Evolutionary conservation across 2,329 filamentous ascomycete species (phyloP).

Genomic region (Fusarium austroafricanum): DNA sequence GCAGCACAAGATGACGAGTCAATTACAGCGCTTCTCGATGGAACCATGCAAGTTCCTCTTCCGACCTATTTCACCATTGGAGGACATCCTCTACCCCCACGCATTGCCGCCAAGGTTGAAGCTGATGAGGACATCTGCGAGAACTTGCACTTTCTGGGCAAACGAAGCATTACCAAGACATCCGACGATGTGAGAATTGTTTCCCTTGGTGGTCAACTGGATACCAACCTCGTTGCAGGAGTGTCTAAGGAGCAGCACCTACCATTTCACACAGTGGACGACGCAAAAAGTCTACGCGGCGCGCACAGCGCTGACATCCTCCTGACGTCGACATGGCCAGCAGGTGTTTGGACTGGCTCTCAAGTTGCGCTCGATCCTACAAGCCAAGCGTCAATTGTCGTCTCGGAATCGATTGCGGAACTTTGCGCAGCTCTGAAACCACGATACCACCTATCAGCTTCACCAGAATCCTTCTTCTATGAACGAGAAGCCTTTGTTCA

Average conservation of each 20-base stretch:
- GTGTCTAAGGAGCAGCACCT: constrained; percentile 78
- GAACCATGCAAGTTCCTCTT: constrained; percentile 79
- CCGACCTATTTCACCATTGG: constrained; percentile 93
- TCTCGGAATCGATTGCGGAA: constrained; percentile 78
- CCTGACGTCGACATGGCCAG: constrained; percentile 88
- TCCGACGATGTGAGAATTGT: constrained; percentile 90
- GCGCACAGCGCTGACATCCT: constrained; percentile 87
- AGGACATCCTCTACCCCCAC: constrained; percentile 74
- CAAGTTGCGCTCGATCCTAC: constrained; percentile 68
- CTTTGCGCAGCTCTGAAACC: constrained; percentile 84
- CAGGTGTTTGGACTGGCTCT: constrained; percentile 76
- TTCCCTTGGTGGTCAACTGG: constrained; percentile 80
- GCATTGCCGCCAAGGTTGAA: constrained; percentile 78
- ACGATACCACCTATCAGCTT: constrained; percentile 88
- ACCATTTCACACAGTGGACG: constrained; percentile 81
- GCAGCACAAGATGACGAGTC: constrained; percentile 67
- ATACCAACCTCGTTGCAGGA: constrained; percentile 69
- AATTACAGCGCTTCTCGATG: constrained; percentile 74
- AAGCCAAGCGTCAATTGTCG: constrained; percentile 61
- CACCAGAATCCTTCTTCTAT: constrained; percentile 75
- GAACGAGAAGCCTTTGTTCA: constrained; percentile 95
- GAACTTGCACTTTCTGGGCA: constrained; percentile 92
- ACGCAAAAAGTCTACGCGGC: constrained; percentile 79
- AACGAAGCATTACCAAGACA: constrained; percentile 88
- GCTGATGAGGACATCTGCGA: constrained; percentile 80